Conservation (phyloP, 495 filamentous ascomycete species). For the Trichoderma reesei region DNA sequence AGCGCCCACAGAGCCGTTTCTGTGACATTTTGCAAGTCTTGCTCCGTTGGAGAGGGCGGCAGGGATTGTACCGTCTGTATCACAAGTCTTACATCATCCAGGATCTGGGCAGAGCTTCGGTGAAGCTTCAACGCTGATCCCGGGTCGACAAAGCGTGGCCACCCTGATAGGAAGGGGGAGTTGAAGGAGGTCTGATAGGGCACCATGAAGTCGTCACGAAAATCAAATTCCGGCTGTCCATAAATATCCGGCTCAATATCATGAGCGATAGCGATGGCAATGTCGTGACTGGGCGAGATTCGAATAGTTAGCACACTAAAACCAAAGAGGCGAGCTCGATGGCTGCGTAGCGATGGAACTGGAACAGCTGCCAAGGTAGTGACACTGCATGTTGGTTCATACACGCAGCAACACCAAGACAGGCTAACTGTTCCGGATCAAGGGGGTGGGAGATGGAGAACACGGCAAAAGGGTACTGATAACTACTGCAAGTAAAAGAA, state of each 20-base stretch:
- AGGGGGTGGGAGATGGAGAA: neutral
- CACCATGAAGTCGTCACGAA: constrained; percentile 20
- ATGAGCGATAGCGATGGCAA: constrained; percentile 25
- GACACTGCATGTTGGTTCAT: neutral
- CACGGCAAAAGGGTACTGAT: neutral
- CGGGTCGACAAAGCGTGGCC: constrained; percentile 21
- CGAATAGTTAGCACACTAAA: neutral
- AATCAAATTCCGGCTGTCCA: constrained; percentile 21
- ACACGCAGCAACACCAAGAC: neutral
- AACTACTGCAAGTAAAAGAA: neutral
- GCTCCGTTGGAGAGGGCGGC: constrained; percentile 18
- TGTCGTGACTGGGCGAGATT: constrained; percentile 16
- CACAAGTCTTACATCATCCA: constrained; percentile 32
- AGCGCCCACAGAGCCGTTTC: constrained; percentile 27
- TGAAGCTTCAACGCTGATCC: constrained; percentile 23
- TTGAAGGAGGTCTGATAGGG: constrained; percentile 26
- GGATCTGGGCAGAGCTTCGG: constrained; percentile 24
- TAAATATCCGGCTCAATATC: constrained; percentile 22
- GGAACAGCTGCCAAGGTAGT: neutral
- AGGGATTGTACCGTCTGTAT: constrained; percentile 22
- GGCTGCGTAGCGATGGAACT: neutral
- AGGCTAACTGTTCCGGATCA: neutral
- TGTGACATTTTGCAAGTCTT: constrained; percentile 25
- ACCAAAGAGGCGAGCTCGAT: neutral
- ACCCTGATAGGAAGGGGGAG: constrained; percentile 24